Conservation (phyloP, 2,329 filamentous ascomycete species). For the Colletotrichum plurivorum region DNA sequence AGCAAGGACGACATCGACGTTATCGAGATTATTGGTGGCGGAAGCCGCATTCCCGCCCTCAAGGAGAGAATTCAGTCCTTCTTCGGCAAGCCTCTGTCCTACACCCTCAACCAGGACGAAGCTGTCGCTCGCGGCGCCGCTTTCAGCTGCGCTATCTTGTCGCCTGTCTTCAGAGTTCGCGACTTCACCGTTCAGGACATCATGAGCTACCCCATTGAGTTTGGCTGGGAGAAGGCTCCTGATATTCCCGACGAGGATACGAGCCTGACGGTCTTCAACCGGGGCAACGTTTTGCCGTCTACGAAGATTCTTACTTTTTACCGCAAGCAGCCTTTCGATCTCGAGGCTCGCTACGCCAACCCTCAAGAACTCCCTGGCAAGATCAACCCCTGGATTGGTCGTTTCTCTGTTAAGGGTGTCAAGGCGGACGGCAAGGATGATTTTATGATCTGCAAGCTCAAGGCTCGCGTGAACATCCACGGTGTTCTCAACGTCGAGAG, state of each 20-base stretch:
- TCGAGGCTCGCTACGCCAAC: slow-evolving; percentile 94
- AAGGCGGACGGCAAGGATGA: slow-evolving; percentile 94
- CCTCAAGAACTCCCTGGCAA: slow-evolving; percentile 90
- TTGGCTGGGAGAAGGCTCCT: slow-evolving; percentile 97
- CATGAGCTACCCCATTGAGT: slow-evolving; percentile 98
- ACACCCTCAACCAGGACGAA: slow-evolving; percentile 98
- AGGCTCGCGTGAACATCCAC: slow-evolving; percentile 96
- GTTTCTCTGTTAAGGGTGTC: slow-evolving; percentile 98
- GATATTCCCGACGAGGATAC: slow-evolving; percentile 99
- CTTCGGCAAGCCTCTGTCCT: slow-evolving; percentile 94
- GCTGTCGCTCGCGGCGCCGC: slow-evolving; percentile 95
- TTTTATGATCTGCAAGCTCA: slow-evolving; percentile 99
- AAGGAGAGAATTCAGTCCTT: slow-evolving; percentile 92
- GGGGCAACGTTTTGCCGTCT: slow-evolving; percentile 95
- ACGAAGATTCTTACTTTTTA: slow-evolving; percentile 99
- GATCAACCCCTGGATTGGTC: slow-evolving; percentile 93
- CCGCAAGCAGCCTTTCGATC: slow-evolving; percentile 95
- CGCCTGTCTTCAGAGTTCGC: slow-evolving; percentile 97
- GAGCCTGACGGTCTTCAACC: slow-evolving; percentile 96
- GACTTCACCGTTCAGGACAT: slow-evolving; percentile 99
- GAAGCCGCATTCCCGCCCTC: slow-evolving; percentile 91
- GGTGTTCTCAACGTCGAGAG: slow-evolving; percentile 96
- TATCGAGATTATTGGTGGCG: slow-evolving; percentile 94
- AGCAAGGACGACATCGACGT: slow-evolving; percentile 92
- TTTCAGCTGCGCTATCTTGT: slow-evolving; percentile 97